These are phyloP conservation scores for Penicillium cosmopolitanum DNA, from an alignment of 495 filamentous ascomycete genomes.

Conservation along the genomic window DNA sequence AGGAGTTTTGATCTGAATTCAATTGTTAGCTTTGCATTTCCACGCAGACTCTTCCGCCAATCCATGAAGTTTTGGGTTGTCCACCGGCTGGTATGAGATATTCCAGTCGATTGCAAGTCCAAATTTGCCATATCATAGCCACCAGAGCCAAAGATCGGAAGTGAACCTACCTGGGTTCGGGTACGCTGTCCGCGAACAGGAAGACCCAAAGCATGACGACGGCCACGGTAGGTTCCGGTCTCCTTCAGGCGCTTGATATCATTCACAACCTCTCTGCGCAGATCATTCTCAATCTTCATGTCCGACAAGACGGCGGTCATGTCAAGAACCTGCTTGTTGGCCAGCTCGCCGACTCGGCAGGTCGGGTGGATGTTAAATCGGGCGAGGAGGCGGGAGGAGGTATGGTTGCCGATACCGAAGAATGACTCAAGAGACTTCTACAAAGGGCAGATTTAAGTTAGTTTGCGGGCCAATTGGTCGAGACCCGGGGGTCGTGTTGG, in stretches of 20 bases:
- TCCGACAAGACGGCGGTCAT: constrained; percentile 82
- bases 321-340: constrained; percentile 71
- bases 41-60: not conserved
- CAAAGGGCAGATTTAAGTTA: constrained; percentile 17
- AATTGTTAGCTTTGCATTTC: constrained; percentile 5
- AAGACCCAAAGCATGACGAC: constrained; percentile 86
- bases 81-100: not conserved
- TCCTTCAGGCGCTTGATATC: constrained; percentile 87
- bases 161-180: constrained; percentile 66
- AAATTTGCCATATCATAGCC: not conserved
- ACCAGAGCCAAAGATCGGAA: not conserved
- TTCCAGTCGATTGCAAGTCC: not conserved
- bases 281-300: constrained; percentile 94
- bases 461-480: constrained; percentile 16
- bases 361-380: constrained; percentile 83
- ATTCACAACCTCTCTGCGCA: constrained; percentile 72
- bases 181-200: constrained; percentile 89
- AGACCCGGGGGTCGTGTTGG: constrained; percentile 10
- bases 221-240: constrained; percentile 88
- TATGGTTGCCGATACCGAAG: constrained; percentile 82
- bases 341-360: constrained; percentile 72
- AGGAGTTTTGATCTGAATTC: constrained; percentile 68
- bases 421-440: constrained; percentile 86
- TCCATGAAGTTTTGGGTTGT: not conserved
- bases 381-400: constrained; percentile 75